phyloP scores from a whole-genome alignment of 1,139 yeast species.

The Candida sp. region DNA sequence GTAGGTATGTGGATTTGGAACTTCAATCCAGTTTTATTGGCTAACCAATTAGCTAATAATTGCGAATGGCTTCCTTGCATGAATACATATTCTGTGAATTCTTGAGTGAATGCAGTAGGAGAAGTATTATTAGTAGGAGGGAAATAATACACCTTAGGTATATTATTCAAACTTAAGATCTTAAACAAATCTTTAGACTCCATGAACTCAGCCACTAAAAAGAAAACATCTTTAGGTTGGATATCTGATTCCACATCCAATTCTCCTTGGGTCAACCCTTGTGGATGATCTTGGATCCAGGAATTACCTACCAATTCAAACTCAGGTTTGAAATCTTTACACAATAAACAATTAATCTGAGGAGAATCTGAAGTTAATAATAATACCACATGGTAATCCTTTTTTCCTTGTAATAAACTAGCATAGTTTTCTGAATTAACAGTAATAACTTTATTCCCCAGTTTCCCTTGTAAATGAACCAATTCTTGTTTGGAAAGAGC shows the following conservation, averaged over 20 bases:
- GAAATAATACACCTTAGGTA: constrained; percentile 74
- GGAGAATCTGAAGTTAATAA: constrained; percentile 73
- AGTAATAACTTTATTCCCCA: constrained; percentile 20
- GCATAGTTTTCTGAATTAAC: constrained; percentile 63
- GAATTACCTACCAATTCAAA: constrained; percentile 53
- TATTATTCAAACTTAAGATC: constrained; percentile 58
- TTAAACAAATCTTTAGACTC: constrained; percentile 54
- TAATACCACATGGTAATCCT: constrained; percentile 66
- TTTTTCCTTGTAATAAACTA: constrained; percentile 57
- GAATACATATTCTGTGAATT: constrained; percentile 46
- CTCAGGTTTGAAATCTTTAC: constrained; percentile 69
- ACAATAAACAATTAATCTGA: constrained; percentile 73
- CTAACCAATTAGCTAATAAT: constrained; percentile 37
- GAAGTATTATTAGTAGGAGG: constrained; percentile 46
- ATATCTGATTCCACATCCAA: constrained; percentile 16
- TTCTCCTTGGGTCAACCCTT: constrained; percentile 29
- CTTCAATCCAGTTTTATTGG: constrained; percentile 35
- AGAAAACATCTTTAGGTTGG: constrained; percentile 46
- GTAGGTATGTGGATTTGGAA: constrained; percentile 56
- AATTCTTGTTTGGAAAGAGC: constrained; percentile 28
- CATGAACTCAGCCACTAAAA: constrained; percentile 71
- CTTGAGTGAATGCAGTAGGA: constrained; percentile 27
- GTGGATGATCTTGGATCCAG: constrained; percentile 49
- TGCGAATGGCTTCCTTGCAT: constrained; percentile 52
- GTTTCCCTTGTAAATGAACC: constrained; percentile 15